phyloP scores from a whole-genome alignment of 495 filamentous ascomycete genomes.

The Jackrogersella multiformis region DNA sequence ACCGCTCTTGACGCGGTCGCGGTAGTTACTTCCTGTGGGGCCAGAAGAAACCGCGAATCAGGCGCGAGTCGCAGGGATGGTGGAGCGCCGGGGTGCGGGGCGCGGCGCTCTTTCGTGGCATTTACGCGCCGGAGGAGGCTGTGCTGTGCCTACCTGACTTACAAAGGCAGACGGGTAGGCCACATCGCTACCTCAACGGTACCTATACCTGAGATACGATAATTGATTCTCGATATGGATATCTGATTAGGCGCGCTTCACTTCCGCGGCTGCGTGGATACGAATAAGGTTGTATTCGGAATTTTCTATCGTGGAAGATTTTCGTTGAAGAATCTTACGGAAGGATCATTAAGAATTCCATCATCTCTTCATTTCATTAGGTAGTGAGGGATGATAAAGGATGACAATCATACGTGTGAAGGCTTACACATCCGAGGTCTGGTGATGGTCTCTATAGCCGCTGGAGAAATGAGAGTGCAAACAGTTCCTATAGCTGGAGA shows the following conservation, averaged over 20 bases:
- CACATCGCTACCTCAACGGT: too few species aligned
- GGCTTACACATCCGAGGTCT: slow-evolving; percentile 13
- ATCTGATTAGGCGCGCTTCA: slow-evolving; percentile 11
- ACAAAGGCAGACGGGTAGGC: too few species aligned
- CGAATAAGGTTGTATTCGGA: slow-evolving; percentile 5
- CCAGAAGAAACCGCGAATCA: slow-evolving; percentile 5
- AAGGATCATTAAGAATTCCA: slow-evolving; percentile 12
- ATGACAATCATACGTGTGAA: slow-evolving; percentile 31
- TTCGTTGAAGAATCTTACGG: slow-evolving; percentile 6
- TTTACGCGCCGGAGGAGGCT: slow-evolving; percentile 32
- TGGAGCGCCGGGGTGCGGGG: not conserved
- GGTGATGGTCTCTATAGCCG: slow-evolving; percentile 18
- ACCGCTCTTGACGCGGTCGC: slow-evolving; percentile 23
- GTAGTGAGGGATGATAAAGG: slow-evolving; percentile 29
- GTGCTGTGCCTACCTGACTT: slow-evolving; percentile 10
- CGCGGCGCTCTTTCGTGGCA: slow-evolving; percentile 1
- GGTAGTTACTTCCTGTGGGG: slow-evolving; percentile 25
- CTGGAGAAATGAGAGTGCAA: slow-evolving; percentile 13
- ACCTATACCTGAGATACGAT: not conserved
- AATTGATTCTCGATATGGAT: not conserved
- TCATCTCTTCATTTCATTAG: too few species aligned
- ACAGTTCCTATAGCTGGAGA: not conserved
- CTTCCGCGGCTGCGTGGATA: not conserved
- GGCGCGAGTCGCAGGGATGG: slow-evolving; percentile 15
- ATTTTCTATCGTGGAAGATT: not conserved